Base-by-base conservation (phyloP, 176 grass and related monocot species). In the Thalia dealbata region DNA sequence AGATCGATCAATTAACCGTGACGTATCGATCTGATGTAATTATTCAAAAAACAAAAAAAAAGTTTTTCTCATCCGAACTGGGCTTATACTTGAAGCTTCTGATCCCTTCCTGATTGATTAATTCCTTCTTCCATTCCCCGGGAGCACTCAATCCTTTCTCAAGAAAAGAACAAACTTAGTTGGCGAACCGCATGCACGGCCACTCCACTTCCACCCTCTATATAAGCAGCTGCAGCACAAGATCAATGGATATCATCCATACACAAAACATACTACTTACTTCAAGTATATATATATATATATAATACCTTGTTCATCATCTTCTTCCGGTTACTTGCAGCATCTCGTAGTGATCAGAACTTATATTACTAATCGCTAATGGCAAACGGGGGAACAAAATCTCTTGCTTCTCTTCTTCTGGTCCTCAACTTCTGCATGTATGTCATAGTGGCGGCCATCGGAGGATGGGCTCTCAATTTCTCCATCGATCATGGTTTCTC, bases 371-470 rank as follows among this genome's bases (percentile, higher is more conserved):
- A 38, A 38, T 38, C 4, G 32, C 14, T 11, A 19, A 93, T 99
- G 90, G 90, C 90, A 41, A 78, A 63, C 56, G 78, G n/a, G 18
- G 85, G 81, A 10, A 44, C 85, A 50, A 88, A 83, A 77, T 74
- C 83, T 71, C 77, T 84, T 24, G 90, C 85, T 13, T 70, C 82
- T 14, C 62, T 91, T 71, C 85, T 99, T 28, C 82, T 99, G 71
- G 9, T 81, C 55, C 90, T 99, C 75, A 99, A 99, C 86, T 85
- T 99, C 62, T 86, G 85, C 81, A 93, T 99, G 95, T 95, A 99
- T 61, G 26, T 74, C 61, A 99, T 99, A 52, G 75, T 99, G 7
- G 85, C 90, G 22, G 88, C 90, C 10, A 32, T 99, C 14, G 90
- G 77, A 48, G 95, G 95, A 43, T 99, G 95, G 95, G 90, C 95